Evolutionary conservation across 352 stramenopile species (phyloP), one percentile per base, ranked within the genome.

Genomic region (Pythium periplocum): DNA sequence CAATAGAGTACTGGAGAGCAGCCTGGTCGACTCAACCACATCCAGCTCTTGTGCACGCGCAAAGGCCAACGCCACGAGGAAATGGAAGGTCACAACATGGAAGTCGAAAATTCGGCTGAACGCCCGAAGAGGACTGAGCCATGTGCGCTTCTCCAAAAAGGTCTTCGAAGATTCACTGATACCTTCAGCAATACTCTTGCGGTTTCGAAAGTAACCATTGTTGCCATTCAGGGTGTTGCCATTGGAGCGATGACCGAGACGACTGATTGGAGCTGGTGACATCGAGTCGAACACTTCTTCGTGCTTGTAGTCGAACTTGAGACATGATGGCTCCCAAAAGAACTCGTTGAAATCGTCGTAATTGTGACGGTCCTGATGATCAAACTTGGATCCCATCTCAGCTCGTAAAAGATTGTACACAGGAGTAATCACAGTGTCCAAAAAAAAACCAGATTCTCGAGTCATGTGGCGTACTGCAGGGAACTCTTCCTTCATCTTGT

Each of bases 341-440:
- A 99, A 99, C 78, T 99, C 97, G 73, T 99, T 99, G 61, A 99
- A 98, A 63, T 99, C 97, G 45, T 99, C 97, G 64, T 99, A 99
- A 69, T 99, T 99, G 61, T 96, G 82, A 32, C 93, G 96, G 48
- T 98, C 84, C 40, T 93, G 62, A 66, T 99, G 96, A 59, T 99
- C 97, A 26, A 71, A 77, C 51, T 78, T 87, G 4, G 72, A 86
- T 37, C 94, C 73, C 78, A 98, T 96, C 50, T 98, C 84, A 5
- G 71, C 57, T 53, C 73, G 75, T 31, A 95, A 47, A 30, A 94
- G 65, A 6, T 72, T 73, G 64, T 98, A 99, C 35, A 99, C 94
- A 6, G 97, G 97, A 6, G 90, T 96, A 41, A 99, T 90, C 5
- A 99, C 96, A 59, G 96, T 97, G 69, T 99, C 96, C 44, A 99